A percentile compares a stretch with the other conserved stretches of the same genome.
phyloP scores from a whole-genome alignment of 2,329 filamentous ascomycete genomes.

The Xylogone sp. region DNA sequence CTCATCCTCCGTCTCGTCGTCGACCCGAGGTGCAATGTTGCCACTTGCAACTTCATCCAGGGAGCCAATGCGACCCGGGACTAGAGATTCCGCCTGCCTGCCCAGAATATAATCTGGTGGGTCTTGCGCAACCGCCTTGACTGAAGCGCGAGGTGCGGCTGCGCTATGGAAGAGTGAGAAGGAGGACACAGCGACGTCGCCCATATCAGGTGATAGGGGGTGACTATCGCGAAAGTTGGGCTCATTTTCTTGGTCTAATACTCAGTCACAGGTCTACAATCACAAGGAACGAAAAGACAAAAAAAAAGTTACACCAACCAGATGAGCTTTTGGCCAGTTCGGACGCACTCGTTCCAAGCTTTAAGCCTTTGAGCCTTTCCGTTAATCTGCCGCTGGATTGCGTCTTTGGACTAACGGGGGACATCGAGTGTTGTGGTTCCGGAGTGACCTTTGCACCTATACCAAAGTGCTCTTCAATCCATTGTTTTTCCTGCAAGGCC shows the following conservation, averaged over 20 bases:
- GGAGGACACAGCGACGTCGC: slow-evolving; percentile 59
- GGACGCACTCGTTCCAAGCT: slow-evolving; percentile 67
- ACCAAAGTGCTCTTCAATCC: slow-evolving; percentile 77
- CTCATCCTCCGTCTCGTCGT: slow-evolving; percentile 65
- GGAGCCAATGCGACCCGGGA: slow-evolving; percentile 22
- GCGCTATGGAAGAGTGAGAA: slow-evolving; percentile 56
- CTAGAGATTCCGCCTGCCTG: slow-evolving; percentile 14
- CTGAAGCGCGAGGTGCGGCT: slow-evolving; percentile 36
- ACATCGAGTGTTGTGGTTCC: slow-evolving; percentile 31
- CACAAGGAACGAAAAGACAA: not conserved
- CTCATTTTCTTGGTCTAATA: not conserved
- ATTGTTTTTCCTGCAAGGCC: slow-evolving; percentile 77
- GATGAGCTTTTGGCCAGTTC: slow-evolving; percentile 53
- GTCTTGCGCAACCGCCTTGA: slow-evolving; percentile 30
- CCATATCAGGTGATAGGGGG: slow-evolving; percentile 55
- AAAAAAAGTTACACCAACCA: slow-evolving; percentile 39
- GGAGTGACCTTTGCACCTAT: slow-evolving; percentile 18
- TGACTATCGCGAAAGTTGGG: slow-evolving; percentile 24
- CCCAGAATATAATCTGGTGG: slow-evolving; percentile 21
- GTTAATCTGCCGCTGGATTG: slow-evolving; percentile 65
- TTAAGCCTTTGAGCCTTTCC: slow-evolving; percentile 77
- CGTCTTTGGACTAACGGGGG: slow-evolving; percentile 54
- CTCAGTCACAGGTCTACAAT: not conserved
- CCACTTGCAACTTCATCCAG: slow-evolving; percentile 34
- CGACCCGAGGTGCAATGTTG: slow-evolving; percentile 29